Conservation (phyloP, 768 basidiomycete species). For the Termitomyces sp. region DNA sequence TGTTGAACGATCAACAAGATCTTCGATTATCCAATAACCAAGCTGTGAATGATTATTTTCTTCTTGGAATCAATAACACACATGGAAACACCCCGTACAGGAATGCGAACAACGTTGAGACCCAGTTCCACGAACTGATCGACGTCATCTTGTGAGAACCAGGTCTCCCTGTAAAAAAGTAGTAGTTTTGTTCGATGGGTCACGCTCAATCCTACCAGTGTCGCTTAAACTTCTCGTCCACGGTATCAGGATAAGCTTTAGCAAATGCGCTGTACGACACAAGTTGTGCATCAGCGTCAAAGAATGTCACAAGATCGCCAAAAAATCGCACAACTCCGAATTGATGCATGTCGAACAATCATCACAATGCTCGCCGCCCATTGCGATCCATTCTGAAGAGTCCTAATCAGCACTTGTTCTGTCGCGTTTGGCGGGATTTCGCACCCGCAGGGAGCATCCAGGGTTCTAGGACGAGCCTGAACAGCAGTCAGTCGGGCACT, state of each 20-base stretch:
- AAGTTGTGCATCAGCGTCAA: background rate
- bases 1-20: conserved; percentile 50
- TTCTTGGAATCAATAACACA: background rate
- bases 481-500: background rate
- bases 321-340: conserved; percentile 53
- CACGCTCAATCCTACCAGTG: conserved; percentile 46
- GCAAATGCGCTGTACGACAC: conserved; percentile 46
- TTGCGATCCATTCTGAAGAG: conserved; percentile 54
- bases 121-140: conserved; percentile 43
- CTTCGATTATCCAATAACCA: conserved; percentile 80
- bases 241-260: conserved; percentile 50
- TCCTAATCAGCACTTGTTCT: background rate
- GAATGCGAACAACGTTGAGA: conserved; percentile 74
- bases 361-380: conserved; percentile 63
- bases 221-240: conserved; percentile 48
- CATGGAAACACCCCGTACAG: conserved; percentile 35
- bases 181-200: background rate
- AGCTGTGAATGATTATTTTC: conserved; percentile 33
- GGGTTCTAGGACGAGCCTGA: conserved; percentile 69
- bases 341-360: conserved; percentile 60
- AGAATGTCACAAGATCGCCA: background rate
- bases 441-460: conserved; percentile 77
- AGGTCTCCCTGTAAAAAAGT: conserved; percentile 42
- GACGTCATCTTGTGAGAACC: conserved; percentile 67
- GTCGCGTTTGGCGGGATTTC: background rate